These are phyloP conservation scores for Byssothecium circinans DNA, from an alignment of 2,329 filamentous ascomycete genomes.

Conservation along the genomic window DNA sequence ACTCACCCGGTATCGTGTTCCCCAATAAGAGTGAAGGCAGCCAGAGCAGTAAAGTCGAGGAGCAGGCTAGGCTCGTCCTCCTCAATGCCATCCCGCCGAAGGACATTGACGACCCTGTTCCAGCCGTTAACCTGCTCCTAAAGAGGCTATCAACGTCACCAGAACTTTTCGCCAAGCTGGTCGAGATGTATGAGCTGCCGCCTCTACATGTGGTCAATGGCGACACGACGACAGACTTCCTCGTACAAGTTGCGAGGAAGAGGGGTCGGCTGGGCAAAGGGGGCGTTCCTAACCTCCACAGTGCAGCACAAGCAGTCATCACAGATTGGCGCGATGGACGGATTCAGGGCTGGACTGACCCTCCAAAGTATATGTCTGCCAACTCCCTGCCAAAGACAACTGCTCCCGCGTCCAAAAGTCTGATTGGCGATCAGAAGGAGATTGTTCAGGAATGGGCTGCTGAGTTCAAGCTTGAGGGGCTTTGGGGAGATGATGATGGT, in stretches of 20 bases:
- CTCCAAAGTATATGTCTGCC: conserved; percentile 68
- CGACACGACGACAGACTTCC: conserved; percentile 84
- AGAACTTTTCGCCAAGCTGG: conserved; percentile 75
- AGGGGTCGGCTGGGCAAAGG: conserved; percentile 84
- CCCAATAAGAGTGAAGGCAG: conserved; percentile 61
- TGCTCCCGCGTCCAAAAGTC: conserved; percentile 34
- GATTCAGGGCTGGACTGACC: conserved; percentile 88
- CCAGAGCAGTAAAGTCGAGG: conserved; percentile 62
- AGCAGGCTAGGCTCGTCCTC: conserved; percentile 78
- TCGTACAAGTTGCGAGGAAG: conserved; percentile 93
- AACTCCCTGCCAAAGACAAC: conserved; percentile 44
- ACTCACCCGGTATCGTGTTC: conserved; percentile 94
- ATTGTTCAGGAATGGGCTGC: conserved; percentile 91
- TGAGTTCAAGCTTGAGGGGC: conserved; percentile 91
- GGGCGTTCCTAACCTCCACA: conserved; percentile 83
- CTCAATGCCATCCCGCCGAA: conserved; percentile 91
- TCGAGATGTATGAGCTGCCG: conserved; percentile 81
- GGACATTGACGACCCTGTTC: conserved; percentile 89
- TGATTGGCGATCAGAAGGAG: conserved; percentile 68
- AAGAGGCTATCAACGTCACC: conserved; percentile 73
- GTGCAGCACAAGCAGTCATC: conserved; percentile 88
- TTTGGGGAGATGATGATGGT: conserved; percentile 72
- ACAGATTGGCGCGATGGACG: conserved; percentile 96
- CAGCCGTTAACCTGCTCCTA: conserved; percentile 82
- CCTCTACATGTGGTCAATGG: conserved; percentile 69